phyloP scores from a whole-genome alignment of 1,284 basidiomycete species.

The Gomphus bonarii region DNA sequence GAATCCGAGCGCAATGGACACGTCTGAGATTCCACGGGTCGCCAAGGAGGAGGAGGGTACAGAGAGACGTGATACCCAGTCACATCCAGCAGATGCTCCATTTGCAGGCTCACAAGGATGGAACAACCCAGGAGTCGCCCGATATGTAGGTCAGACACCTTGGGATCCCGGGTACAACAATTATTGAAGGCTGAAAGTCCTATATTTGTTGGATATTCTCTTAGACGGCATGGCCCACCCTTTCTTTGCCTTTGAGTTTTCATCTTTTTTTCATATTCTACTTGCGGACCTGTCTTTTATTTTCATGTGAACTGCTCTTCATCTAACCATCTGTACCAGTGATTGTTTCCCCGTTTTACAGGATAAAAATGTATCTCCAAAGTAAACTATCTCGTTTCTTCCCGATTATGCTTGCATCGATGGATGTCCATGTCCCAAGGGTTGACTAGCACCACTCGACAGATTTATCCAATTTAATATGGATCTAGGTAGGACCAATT shows the following conservation, averaged over 20 bases:
- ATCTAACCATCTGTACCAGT: neutral
- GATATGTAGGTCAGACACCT: neutral
- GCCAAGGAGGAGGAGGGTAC: slow-evolving; percentile 1
- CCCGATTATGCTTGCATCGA: neutral
- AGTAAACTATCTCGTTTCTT: neutral
- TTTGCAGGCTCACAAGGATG: neutral
- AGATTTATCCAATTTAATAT: too few relatives aligned
- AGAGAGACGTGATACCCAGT: neutral
- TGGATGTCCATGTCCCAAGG: neutral
- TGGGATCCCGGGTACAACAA: slow-evolving; percentile 2
- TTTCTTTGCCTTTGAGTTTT: neutral
- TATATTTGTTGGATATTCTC: neutral
- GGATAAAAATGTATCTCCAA: neutral
- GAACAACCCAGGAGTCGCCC: neutral
- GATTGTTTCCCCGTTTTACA: neutral
- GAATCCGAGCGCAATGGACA: neutral
- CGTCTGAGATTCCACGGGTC: neutral
- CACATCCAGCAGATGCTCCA: neutral
- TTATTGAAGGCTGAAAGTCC: neutral
- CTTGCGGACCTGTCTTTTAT: neutral
- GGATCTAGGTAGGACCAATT: neutral
- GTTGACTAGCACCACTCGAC: neutral
- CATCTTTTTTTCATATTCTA: neutral
- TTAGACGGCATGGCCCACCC: neutral
- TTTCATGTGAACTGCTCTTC: neutral